Evolutionary conservation across 176 grass and related monocot genomes (phyloP).

Genomic region (Puccinellia tenuiflora): DNA sequence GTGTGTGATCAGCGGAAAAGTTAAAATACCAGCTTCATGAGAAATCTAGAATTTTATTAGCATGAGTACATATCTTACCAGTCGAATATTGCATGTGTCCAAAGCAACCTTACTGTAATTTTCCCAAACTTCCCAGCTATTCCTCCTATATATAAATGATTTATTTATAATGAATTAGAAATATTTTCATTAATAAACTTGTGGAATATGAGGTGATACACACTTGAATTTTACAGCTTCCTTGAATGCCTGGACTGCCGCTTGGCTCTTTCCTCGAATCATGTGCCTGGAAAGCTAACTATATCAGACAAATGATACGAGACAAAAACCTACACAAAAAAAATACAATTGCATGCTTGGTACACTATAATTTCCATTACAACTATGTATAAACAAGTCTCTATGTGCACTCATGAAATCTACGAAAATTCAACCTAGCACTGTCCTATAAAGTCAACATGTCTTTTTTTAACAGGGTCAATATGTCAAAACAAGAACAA

Average conservation of each 20-base stretch:
- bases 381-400: not conserved
- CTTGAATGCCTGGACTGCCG: slow-evolving; percentile 83
- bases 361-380: slow-evolving; percentile 17
- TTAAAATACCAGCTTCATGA: not conserved
- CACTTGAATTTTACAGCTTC: slow-evolving; percentile 95
- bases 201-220: slow-evolving; percentile 20
- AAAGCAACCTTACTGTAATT: slow-evolving; percentile 94
- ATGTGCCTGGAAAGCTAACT: slow-evolving; percentile 62
- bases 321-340: not conserved
- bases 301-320: not conserved
- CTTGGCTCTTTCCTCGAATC: slow-evolving; percentile 75
- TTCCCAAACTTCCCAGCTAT: slow-evolving; percentile 98
- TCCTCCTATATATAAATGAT: slow-evolving; percentile 70
- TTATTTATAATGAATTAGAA: not conserved
- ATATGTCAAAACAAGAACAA: not conserved
- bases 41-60: not conserved
- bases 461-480: too few species aligned
- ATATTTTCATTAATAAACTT: not conserved
- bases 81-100: slow-evolving; percentile 56
- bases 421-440: not conserved
- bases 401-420: not conserved
- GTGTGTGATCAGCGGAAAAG: not conserved
- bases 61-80: slow-evolving; percentile 35
- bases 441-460: not conserved
- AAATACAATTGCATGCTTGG: not conserved